phyloP scores from a whole-genome alignment of 805 yeast species.

The Candida glaebosa region DNA sequence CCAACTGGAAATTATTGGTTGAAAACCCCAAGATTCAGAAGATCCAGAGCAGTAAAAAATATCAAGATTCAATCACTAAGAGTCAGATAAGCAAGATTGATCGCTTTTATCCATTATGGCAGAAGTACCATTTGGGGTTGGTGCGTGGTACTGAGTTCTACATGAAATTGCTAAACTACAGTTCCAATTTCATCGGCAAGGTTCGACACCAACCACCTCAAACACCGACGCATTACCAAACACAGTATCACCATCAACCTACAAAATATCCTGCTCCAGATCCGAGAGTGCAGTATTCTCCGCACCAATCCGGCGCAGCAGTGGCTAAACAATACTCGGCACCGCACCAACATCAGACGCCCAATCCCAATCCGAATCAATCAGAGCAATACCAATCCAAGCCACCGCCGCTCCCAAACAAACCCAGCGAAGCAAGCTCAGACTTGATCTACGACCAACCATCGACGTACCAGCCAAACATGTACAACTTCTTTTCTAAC shows the following conservation, averaged over 20 bases:
- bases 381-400: background rate
- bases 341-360: too few species aligned
- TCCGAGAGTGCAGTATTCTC: too few species aligned
- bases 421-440: constrained; percentile 4
- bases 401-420: constrained; percentile 6
- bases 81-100: constrained; percentile 34
- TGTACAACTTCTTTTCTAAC: constrained; percentile 41
- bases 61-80: constrained; percentile 29
- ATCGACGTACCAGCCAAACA: constrained; percentile 44
- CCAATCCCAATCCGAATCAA: constrained; percentile 4
- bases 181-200: background rate
- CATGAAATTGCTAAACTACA: constrained; percentile 39
- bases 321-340: too few species aligned
- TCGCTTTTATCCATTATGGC: constrained; percentile 54
- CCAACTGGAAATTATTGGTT: constrained; percentile 27
- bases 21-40: constrained; percentile 32
- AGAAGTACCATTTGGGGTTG: constrained; percentile 54
- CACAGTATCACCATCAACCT: background rate
- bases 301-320: too few species aligned
- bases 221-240: background rate
- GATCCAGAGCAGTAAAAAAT: constrained; percentile 41
- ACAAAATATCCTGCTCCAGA: too few species aligned
- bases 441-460: constrained; percentile 34
- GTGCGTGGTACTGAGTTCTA: constrained; percentile 65
- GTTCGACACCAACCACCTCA: constrained; percentile 1